A percentile compares a stretch with the other conserved stretches of the same genome.
Evolutionary conservation across 2,329 filamentous ascomycete species (phyloP).

Genomic region (Fusarium sublunatum): DNA sequence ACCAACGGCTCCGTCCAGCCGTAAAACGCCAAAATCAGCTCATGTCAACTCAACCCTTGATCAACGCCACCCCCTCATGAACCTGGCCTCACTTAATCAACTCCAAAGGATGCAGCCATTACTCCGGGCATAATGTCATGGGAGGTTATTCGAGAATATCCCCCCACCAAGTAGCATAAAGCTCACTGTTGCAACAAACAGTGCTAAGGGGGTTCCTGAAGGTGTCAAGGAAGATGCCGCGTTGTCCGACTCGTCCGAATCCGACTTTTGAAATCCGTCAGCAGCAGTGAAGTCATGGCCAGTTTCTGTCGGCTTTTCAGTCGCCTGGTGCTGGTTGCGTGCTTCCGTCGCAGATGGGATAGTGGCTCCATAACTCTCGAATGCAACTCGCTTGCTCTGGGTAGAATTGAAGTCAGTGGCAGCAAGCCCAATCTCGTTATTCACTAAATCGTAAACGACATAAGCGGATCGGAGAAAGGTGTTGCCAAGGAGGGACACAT

Average conservation of each 20-base stretch:
- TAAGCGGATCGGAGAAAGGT: slow-evolving; percentile 70
- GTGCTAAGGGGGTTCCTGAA: slow-evolving; percentile 26
- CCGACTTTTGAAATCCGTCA: slow-evolving; percentile 48
- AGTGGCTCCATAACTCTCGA: slow-evolving; percentile 59
- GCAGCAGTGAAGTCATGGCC: slow-evolving; percentile 44
- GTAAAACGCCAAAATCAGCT: slow-evolving; percentile 38
- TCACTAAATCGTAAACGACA: slow-evolving; percentile 69
- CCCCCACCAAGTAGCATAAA: slow-evolving; percentile 43
- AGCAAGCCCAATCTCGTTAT: slow-evolving; percentile 67
- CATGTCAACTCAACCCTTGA: slow-evolving; percentile 30
- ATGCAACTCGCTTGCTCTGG: slow-evolving; percentile 61
- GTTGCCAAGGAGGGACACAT: slow-evolving; percentile 64
- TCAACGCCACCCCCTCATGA: slow-evolving; percentile 36
- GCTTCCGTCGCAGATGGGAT: slow-evolving; percentile 63
- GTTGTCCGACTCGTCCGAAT: slow-evolving; percentile 21
- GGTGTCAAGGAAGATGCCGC: slow-evolving; percentile 30
- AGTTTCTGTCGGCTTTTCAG: slow-evolving; percentile 28
- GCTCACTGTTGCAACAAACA: slow-evolving; percentile 35
- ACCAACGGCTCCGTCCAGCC: slow-evolving; percentile 26
- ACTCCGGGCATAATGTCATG: slow-evolving; percentile 6
- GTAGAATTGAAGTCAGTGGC: slow-evolving; percentile 67
- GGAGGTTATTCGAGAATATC: slow-evolving; percentile 29
- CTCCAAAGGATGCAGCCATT: slow-evolving; percentile 16
- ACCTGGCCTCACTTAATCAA: slow-evolving; percentile 9
- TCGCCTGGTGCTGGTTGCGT: slow-evolving; percentile 53